Evolutionary conservation across 495 filamentous ascomycete species (phyloP), one percentile per base, ranked within the genome.

Genomic region (Aspergillus coremiiformis): DNA sequence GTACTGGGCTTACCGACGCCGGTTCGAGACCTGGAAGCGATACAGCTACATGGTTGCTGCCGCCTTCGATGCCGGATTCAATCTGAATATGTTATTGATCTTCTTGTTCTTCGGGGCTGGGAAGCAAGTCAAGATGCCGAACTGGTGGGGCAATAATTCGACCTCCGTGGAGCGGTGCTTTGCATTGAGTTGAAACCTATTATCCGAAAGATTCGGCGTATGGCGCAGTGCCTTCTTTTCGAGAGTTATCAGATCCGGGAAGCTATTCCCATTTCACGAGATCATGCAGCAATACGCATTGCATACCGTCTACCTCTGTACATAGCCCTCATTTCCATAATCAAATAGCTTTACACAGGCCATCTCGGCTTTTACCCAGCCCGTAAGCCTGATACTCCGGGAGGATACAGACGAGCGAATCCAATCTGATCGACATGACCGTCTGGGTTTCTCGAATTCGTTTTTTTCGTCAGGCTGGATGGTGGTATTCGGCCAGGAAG

Each of bases 361-460:
- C 82, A 90, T 9, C 62, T 67, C 0, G n/a, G n/a, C n/a, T n/a
- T n/a, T n/a, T n/a, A n/a, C 78, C 84, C 0, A 89, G 68, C 0
- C 84, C 84, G n/a, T 72, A 65, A 0, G 78, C 73, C 49, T 84
- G 78, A 44, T 81, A 71, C 45, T 77, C 69, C 0, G 69, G 60
- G 0, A 80, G 50, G 5, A 88, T 66, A 53, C 81, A 86, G 60
- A 7, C 84, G 74, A 9, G 77, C 83, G 17, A 87, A 67, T 6
- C 84, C 85, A 32, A 87, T 72, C 44, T 73, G 71, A 30, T 62
- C 35, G 10, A 51, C 26, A 26, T 50, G 24, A 17, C n/a, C n/a
- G n/a, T n/a, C n/a, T n/a, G n/a, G n/a, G n/a, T 19, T 10, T 43
- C 0, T 49, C 35, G 27, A 39, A 12, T 17, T 37, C 3, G 12